Percentiles rank a stretch among this genome's conserved stretches.
These are phyloP conservation scores for Chaetomiaceae sp. DNA, from an alignment of 2,329 filamentous ascomycete species.

Conservation along the genomic window DNA sequence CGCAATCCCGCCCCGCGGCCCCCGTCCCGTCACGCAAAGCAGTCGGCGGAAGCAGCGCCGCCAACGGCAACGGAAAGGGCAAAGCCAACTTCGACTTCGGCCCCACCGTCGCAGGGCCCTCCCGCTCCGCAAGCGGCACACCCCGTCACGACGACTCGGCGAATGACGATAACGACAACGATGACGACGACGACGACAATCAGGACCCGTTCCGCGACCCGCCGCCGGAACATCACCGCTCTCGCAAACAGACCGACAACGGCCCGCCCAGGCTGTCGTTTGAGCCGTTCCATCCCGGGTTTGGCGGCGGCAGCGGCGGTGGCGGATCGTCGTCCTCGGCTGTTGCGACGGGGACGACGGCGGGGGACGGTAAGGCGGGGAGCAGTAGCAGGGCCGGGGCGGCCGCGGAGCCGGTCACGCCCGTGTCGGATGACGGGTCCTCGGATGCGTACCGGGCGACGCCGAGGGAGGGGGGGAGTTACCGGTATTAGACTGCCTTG, in stretches of 20 bases:
- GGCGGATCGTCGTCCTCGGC: neutral
- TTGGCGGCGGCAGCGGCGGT: constrained; percentile 4
- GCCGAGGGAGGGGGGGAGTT: constrained; percentile 8
- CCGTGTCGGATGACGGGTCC: constrained; percentile 18
- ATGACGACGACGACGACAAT: constrained; percentile 23
- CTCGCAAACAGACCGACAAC: neutral
- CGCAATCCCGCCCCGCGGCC: constrained; percentile 16
- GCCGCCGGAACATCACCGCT: constrained; percentile 21
- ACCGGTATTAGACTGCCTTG: constrained; percentile 23
- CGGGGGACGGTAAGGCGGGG: too few species aligned
- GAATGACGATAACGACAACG: constrained; percentile 23
- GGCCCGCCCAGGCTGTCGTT: constrained; percentile 25
- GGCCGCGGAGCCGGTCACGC: constrained; percentile 15
- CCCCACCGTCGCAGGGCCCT: constrained; percentile 17
- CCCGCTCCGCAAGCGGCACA: constrained; percentile 18
- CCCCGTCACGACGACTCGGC: constrained; percentile 19
- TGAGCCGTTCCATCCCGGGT: constrained; percentile 24
- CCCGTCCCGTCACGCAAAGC: constrained; percentile 18
- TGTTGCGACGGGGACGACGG: neutral
- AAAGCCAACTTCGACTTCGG: constrained; percentile 6
- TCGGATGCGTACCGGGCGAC: constrained; percentile 11
- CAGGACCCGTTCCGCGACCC: constrained; percentile 37
- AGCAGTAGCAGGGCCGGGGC: too few species aligned
- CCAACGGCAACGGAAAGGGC: constrained; percentile 32
- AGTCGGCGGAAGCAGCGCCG: constrained; percentile 3